phyloP scores from a whole-genome alignment of 140 eudicot genomes.

The Erigeron philadelphicus region DNA sequence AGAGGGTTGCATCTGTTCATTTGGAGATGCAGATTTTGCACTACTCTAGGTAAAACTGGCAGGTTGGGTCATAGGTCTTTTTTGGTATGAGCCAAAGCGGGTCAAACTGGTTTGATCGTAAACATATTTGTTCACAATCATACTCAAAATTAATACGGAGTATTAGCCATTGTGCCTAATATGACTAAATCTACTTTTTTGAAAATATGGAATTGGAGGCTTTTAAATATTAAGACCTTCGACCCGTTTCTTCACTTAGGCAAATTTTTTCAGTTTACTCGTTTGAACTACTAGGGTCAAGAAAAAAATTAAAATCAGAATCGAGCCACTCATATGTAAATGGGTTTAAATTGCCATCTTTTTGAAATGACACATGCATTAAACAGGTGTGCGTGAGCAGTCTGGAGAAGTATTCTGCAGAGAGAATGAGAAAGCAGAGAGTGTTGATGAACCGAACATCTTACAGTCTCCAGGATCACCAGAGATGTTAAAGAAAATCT shows the following conservation, averaged over 20 bases:
- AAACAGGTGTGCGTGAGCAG: conserved; percentile 37
- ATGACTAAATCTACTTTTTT: too few relatives aligned
- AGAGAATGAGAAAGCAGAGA: conserved; percentile 28
- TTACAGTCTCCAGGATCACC: conserved; percentile 26
- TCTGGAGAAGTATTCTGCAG: conserved; percentile 33
- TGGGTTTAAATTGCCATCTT: not conserved
- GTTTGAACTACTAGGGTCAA: too few relatives aligned
- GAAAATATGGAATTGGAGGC: too few relatives aligned
- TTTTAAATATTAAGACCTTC: too few relatives aligned
- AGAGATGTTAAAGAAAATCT: conserved; percentile 28
- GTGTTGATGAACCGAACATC: conserved; percentile 22
- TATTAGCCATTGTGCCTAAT: too few relatives aligned
- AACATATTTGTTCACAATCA: too few relatives aligned
- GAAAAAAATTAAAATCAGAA: not conserved
- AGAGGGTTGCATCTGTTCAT: conserved; percentile 39
- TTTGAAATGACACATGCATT: conserved; percentile 9
- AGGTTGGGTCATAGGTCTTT: too few relatives aligned
- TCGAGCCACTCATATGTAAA: not conserved
- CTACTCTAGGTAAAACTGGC: conserved; percentile 31
- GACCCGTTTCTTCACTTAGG: too few relatives aligned
- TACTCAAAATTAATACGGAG: too few relatives aligned
- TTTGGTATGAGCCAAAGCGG: too few relatives aligned
- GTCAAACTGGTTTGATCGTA: too few relatives aligned
- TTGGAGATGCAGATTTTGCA: conserved; percentile 40
- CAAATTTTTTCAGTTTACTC: too few relatives aligned